Conservation (phyloP, 805 yeast genomes). For the Maudiozyma pseudohumilis region DNA sequence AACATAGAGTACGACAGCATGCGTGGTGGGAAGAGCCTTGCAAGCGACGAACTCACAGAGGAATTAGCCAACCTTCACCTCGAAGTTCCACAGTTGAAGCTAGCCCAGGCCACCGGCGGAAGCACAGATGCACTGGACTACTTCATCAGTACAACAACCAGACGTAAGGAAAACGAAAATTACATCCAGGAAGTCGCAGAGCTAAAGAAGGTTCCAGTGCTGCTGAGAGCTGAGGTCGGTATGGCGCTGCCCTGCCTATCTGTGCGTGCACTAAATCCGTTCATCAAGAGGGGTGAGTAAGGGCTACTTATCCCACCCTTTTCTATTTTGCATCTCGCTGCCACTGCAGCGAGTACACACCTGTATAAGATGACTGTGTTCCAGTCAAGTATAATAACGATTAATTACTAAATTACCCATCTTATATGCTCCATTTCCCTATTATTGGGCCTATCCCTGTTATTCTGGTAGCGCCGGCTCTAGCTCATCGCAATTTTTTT, state of each 20-base stretch:
- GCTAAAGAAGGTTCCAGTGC: constrained; percentile 68
- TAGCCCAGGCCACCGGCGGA: constrained; percentile 21
- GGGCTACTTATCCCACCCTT: no score
- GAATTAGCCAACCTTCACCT: constrained; percentile 44
- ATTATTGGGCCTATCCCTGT: no score
- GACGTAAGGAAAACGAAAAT: constrained; percentile 51
- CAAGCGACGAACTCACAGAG: constrained; percentile 36
- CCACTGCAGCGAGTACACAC: no score
- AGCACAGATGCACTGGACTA: constrained; percentile 36
- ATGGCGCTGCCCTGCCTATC: constrained; percentile 94
- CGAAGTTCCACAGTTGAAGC: constrained; percentile 35
- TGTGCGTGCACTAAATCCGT: constrained; percentile 86
- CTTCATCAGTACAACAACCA: constrained; percentile 46
- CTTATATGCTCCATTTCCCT: no score
- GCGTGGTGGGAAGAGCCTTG: constrained; percentile 16
- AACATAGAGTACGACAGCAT: constrained; percentile 30
- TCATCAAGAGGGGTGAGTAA: constrained; percentile 28
- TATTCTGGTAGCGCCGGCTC: no score
- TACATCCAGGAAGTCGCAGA: constrained; percentile 76
- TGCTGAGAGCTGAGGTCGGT: constrained; percentile 84
- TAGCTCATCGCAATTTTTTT: no score
- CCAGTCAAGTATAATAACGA: no score
- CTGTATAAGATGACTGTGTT: no score
- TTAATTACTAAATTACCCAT: no score
- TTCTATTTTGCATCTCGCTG: no score